Percentiles rank a stretch among this genome's conserved stretches.
These are phyloP conservation scores for Fraxinus dipetala DNA, from an alignment of 305 asterid genomes.

Conservation along the genomic window DNA sequence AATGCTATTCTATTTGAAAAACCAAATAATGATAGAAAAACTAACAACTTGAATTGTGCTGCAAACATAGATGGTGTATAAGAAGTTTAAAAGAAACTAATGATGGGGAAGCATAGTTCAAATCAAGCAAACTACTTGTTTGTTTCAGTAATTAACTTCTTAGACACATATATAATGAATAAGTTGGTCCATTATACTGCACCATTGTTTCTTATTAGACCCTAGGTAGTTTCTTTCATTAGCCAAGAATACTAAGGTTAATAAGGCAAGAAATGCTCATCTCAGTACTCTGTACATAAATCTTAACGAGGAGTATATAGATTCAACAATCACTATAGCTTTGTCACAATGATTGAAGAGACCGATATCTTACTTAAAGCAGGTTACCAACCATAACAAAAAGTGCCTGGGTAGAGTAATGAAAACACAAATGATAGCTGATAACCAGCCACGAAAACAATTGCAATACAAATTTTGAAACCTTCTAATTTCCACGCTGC, in stretches of 20 bases:
- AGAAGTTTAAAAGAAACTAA: background rate
- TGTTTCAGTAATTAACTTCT: background rate
- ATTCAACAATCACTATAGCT: too few relatives aligned
- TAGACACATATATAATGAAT: too few relatives aligned
- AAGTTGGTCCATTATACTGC: too few relatives aligned
- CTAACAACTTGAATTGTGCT: conserved; percentile 70
- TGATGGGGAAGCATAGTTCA: background rate
- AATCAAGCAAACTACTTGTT: background rate
- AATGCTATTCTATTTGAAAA: background rate
- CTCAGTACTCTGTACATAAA: too few relatives aligned
- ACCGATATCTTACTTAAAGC: conserved; percentile 66
- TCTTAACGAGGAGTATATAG: too few relatives aligned
- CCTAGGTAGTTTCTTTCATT: background rate
- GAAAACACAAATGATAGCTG: conserved; percentile 63
- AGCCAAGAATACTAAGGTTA: background rate
- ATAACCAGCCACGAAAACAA: conserved; percentile 57
- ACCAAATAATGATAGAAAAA: too few relatives aligned
- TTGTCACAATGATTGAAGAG: background rate
- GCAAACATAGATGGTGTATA: conserved; percentile 28
- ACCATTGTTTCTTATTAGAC: too few relatives aligned
- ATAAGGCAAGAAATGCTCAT: too few relatives aligned
- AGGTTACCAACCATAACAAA: conserved; percentile 79
- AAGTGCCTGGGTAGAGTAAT: conserved; percentile 59
- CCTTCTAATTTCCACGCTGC: conserved; percentile 78
- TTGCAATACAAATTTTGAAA: conserved; percentile 46